Conservation (phyloP, 106 monocot species). For the Phalaenopsis aphrodite region DNA sequence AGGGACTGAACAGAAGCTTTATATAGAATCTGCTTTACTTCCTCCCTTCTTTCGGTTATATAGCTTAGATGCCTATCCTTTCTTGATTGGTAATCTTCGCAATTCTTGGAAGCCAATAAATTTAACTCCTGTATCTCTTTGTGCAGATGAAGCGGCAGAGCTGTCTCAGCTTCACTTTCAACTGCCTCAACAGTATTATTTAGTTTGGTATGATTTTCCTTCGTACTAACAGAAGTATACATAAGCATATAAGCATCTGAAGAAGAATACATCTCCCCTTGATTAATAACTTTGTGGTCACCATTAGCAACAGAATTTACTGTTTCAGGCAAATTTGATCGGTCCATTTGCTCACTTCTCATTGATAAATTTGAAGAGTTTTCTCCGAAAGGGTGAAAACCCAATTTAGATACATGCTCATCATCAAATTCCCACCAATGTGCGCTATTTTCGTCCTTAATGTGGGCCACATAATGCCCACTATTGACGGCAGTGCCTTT, state of each 20-base stretch:
- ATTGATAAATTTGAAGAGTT: slow-evolving; percentile 22
- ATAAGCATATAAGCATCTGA: slow-evolving; percentile 99
- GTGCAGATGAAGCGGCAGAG: slow-evolving; percentile 55
- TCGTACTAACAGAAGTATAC: slow-evolving; percentile 40
- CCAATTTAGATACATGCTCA: slow-evolving; percentile 80
- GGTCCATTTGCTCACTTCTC: slow-evolving; percentile 20
- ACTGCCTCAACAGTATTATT: neutral
- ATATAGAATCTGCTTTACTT: slow-evolving; percentile 68
- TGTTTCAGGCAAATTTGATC: slow-evolving; percentile 8
- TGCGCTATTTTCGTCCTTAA: slow-evolving; percentile 76
- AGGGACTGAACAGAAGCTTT: slow-evolving; percentile 61
- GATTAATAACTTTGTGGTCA: slow-evolving; percentile 2
- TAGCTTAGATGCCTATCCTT: slow-evolving; percentile 53
- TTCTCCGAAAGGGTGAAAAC: slow-evolving; percentile 75
- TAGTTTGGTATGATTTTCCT: slow-evolving; percentile 7
- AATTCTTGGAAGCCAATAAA: slow-evolving; percentile 36
- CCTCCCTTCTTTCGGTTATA: slow-evolving; percentile 62
- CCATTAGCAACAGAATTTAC: slow-evolving; percentile 32
- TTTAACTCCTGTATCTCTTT: slow-evolving; percentile 65
- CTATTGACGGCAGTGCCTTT: slow-evolving; percentile 86
- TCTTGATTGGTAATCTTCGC: slow-evolving; percentile 63
- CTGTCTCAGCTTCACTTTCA: slow-evolving; percentile 9
- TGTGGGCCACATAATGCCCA: slow-evolving; percentile 96
- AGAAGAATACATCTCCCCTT: slow-evolving; percentile 70
- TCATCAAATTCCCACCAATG: slow-evolving; percentile 99